Evolutionary conservation across 108 stramenopile genomes (phyloP).

Genomic region (Pseudonitzschia pungens): DNA sequence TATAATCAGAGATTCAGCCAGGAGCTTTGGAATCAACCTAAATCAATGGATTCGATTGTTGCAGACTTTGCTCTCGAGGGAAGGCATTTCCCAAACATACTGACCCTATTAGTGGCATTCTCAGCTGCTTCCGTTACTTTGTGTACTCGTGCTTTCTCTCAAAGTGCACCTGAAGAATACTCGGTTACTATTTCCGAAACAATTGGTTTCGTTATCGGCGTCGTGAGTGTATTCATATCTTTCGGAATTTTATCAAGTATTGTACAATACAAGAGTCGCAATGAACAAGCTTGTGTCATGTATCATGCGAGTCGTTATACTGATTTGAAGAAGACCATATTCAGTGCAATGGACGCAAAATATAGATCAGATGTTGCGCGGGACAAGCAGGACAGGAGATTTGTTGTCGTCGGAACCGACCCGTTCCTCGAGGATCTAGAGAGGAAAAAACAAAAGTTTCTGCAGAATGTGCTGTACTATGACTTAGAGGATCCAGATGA

Average conservation of each 20-base stretch:
- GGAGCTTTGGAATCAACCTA: slow-evolving; percentile 47
- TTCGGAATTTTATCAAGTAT: slow-evolving; percentile 32
- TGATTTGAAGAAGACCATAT: slow-evolving; percentile 26
- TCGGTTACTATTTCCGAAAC: background rate
- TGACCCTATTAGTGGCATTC: slow-evolving; percentile 24
- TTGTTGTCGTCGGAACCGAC: slow-evolving; percentile 12
- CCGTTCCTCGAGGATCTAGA: slow-evolving; percentile 32
- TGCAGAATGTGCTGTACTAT: slow-evolving; percentile 29
- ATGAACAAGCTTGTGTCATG: slow-evolving; percentile 26
- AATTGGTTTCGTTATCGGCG: slow-evolving; percentile 14
- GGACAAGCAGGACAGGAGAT: background rate
- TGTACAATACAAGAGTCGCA: slow-evolving; percentile 35
- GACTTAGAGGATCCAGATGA: slow-evolving; percentile 28
- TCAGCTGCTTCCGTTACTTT: slow-evolving; percentile 31
- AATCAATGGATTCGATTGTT: slow-evolving; percentile 38
- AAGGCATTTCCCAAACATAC: slow-evolving; percentile 31
- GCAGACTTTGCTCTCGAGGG: slow-evolving; percentile 43
- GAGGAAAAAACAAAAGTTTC: slow-evolving; percentile 19
- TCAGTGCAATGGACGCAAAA: slow-evolving; percentile 7
- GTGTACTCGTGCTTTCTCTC: slow-evolving; percentile 8
- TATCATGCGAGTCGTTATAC: slow-evolving; percentile 16
- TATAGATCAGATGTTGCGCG: background rate
- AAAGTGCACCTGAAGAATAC: background rate
- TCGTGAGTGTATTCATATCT: slow-evolving; percentile 28
- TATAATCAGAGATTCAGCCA: slow-evolving; percentile 32